Conservation (phyloP, 164 flowering plant species). For the Taxillus chinensis region DNA sequence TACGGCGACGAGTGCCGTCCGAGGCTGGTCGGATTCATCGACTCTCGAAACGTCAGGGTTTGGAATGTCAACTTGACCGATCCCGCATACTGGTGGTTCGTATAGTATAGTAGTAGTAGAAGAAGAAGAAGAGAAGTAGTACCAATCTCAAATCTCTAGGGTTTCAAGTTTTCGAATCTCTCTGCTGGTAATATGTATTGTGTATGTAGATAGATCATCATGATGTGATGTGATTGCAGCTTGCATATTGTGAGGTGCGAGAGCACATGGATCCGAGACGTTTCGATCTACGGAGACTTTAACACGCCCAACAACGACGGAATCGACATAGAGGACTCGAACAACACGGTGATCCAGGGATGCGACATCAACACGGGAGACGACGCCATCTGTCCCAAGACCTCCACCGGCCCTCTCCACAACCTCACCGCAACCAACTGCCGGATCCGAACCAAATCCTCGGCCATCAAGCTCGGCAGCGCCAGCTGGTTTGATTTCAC, state of each 20-base stretch:
- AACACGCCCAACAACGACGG: constrained; percentile 93
- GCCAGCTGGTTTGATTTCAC: constrained; percentile 71
- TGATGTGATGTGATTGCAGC: constrained; percentile 32
- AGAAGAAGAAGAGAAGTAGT: too few species aligned
- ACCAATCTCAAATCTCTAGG: too few species aligned
- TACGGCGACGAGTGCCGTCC: constrained; percentile 92
- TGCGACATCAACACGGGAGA: constrained; percentile 83
- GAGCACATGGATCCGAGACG: constrained; percentile 51
- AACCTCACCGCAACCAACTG: constrained; percentile 72
- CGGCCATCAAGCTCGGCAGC: constrained; percentile 93
- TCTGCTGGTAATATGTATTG: too few species aligned
- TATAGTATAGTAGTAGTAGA: neutral
- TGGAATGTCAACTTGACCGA: constrained; percentile 40
- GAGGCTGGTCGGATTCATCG: constrained; percentile 67
- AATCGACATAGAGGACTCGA: constrained; percentile 90
- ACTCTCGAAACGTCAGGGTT: constrained; percentile 40
- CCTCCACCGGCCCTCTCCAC: constrained; percentile 56
- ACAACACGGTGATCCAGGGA: constrained; percentile 71
- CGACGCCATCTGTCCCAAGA: constrained; percentile 96
- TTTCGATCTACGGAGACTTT: constrained; percentile 75
- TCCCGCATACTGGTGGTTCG: constrained; percentile 92
- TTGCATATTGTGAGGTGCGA: constrained; percentile 72
- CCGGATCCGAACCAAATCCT: constrained; percentile 86
- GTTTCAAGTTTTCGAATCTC: too few species aligned
- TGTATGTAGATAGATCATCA: too few species aligned